These are phyloP conservation scores for Ogataea nakhonphanomensis DNA, from an alignment of 805 yeast species.

Conservation along the genomic window DNA sequence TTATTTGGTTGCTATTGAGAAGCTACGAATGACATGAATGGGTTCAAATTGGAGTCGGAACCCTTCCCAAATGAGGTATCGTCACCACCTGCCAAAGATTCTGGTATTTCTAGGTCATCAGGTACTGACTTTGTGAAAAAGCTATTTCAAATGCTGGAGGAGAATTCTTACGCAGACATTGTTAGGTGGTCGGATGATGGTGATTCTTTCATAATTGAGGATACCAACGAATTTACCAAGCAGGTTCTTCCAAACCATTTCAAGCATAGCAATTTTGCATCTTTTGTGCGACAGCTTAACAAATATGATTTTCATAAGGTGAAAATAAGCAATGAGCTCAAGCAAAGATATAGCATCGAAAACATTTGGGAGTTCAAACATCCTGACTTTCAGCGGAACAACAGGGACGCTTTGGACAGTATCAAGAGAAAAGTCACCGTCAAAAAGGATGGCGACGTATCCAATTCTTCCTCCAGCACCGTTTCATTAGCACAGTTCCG, in stretches of 20 bases:
- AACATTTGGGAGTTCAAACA: slow-evolving; percentile 86
- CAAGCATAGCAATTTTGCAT: slow-evolving; percentile 91
- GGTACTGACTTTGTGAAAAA: slow-evolving; percentile 68
- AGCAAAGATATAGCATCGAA: slow-evolving; percentile 66
- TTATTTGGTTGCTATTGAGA: neutral
- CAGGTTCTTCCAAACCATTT: slow-evolving; percentile 88
- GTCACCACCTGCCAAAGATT: slow-evolving; percentile 5
- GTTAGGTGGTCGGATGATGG: slow-evolving; percentile 88
- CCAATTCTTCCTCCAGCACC: slow-evolving; percentile 7
- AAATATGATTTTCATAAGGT: slow-evolving; percentile 98
- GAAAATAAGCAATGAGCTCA: slow-evolving; percentile 61
- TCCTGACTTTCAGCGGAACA: slow-evolving; percentile 77
- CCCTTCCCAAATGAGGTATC: slow-evolving; percentile 3
- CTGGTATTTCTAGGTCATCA: slow-evolving; percentile 8
- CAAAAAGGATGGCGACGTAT: slow-evolving; percentile 25
- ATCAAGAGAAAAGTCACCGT: slow-evolving; percentile 80
- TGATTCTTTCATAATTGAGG: slow-evolving; percentile 82
- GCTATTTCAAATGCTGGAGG: slow-evolving; percentile 79
- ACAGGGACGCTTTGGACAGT: slow-evolving; percentile 75
- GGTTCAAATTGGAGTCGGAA: slow-evolving; percentile 5
- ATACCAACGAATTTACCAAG: slow-evolving; percentile 86
- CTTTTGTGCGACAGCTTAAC: slow-evolving; percentile 92
- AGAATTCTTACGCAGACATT: slow-evolving; percentile 65
- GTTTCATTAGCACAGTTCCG: slow-evolving; percentile 26
- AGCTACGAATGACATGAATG: slow-evolving; percentile 10